Conservation (phyloP, 352 stramenopile species). For the Globisporangium barbulae region DNA sequence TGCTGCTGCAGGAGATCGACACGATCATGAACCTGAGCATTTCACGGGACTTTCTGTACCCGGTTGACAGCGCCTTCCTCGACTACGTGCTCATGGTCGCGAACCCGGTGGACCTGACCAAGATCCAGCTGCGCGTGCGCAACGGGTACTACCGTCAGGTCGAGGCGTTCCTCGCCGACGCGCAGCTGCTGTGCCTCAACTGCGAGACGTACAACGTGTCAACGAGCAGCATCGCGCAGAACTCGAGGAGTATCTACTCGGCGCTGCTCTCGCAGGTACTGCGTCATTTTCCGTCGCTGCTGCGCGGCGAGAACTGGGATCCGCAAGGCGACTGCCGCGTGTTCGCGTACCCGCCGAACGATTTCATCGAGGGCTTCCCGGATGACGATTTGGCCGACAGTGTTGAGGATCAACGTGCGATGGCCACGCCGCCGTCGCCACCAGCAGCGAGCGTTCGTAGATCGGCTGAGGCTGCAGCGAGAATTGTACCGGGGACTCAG, state of each 20-base stretch:
- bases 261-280: slow-evolving; percentile 59
- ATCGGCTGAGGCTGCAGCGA: neutral
- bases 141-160: slow-evolving; percentile 81
- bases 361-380: slow-evolving; percentile 39
- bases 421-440: neutral
- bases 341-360: slow-evolving; percentile 50
- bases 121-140: slow-evolving; percentile 66
- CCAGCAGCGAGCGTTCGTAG: neutral
- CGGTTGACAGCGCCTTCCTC: slow-evolving; percentile 66
- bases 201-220: slow-evolving; percentile 87
- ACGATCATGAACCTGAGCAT: slow-evolving; percentile 68
- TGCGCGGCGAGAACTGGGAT: slow-evolving; percentile 26
- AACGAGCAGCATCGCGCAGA: slow-evolving; percentile 78
- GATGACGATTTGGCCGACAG: slow-evolving; percentile 22
- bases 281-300: slow-evolving; percentile 53
- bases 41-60: slow-evolving; percentile 76
- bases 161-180: slow-evolving; percentile 75
- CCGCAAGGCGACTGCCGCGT: slow-evolving; percentile 19
- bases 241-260: slow-evolving; percentile 63
- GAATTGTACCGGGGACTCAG: neutral
- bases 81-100: slow-evolving; percentile 83
- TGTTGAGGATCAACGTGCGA: slow-evolving; percentile 1
- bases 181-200: slow-evolving; percentile 68
- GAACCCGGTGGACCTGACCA: slow-evolving; percentile 82
- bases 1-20: slow-evolving; percentile 52